Percentiles rank a stretch among this genome's conserved stretches.
phyloP scores from a whole-genome alignment of 2,329 filamentous ascomycete genomes.

The Penicillium sp. region DNA sequence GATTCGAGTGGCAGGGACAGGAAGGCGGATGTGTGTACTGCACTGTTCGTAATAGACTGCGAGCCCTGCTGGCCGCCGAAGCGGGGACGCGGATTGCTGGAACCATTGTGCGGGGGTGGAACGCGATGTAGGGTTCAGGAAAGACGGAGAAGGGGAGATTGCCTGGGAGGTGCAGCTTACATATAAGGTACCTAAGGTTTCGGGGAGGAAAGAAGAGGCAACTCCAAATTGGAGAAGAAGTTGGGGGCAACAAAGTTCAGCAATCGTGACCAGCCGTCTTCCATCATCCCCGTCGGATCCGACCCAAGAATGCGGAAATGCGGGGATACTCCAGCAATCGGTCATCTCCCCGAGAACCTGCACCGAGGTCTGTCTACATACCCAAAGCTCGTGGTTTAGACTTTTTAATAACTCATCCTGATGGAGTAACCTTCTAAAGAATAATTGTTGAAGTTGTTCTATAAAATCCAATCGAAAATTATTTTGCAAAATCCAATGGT shows the following conservation, averaged over 20 bases:
- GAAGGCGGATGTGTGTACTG: constrained; percentile 86
- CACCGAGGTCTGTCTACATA: neutral
- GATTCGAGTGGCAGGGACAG: constrained; percentile 93
- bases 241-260: constrained; percentile 4
- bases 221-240: constrained; percentile 13
- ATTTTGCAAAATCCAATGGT: neutral
- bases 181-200: neutral
- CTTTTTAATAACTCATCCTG: neutral
- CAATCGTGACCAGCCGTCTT: neutral
- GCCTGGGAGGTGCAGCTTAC: neutral
- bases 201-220: constrained; percentile 8
- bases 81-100: constrained; percentile 51
- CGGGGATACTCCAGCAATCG: constrained; percentile 8
- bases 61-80: constrained; percentile 51
- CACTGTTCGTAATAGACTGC: constrained; percentile 79
- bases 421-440: neutral
- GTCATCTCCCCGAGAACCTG: constrained; percentile 12
- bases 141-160: neutral
- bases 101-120: constrained; percentile 33
- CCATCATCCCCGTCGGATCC: neutral
- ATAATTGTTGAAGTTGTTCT: neutral
- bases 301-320: constrained; percentile 1
- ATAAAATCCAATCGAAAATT: neutral
- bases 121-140: neutral
- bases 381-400: neutral